Evolutionary conservation across 805 yeast species (phyloP), one percentile per base, ranked within the genome.

Genomic region (Myxozyma neglecta): DNA sequence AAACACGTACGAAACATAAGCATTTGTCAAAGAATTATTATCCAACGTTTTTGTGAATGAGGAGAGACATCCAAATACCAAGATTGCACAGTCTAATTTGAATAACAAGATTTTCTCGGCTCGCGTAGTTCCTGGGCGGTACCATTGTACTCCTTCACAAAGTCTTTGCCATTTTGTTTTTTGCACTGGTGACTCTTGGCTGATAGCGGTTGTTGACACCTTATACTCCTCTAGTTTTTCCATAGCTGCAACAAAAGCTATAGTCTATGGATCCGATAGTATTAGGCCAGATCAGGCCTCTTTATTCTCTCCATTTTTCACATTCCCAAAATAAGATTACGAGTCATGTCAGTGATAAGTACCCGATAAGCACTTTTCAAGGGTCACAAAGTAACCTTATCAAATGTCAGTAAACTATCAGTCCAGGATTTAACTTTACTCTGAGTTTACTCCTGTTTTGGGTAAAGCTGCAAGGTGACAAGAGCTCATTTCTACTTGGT

Each of bases 11-110:
- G 84, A 76, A 34, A 80, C 84, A 68, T 82, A 84, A 3, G 88
- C 86, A 64, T 81, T 78, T 29, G 78, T 70, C 59, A 82, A 67
- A 60, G 81, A 81, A 45, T 79, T 70, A 54, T 81, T 76, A 70
- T 84, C 87, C 42, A 85, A 70, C 61, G 82, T 80, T 65, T 83
- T 84, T 45, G 77, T 76, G 70, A 78, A 77, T 63, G 75, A 76
- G 10, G 79, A 73, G 40, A 70, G 55, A 57, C 77, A 76, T 20
- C 74, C 71, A 50, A 75, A 76, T 3, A 69, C 53, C 43, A 76
- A 67, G 16, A 76, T 58, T 18, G 73, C 62, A 59, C 70, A 67
- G 57, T 76, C 79, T 2, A 75, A 66, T 58, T 76, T 76, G 58
- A 74, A 56, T n/a, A 76, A 61, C 24, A 76, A 61, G 49, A 67